A percentile compares a stretch with the other conserved stretches of the same genome.
phyloP scores from a whole-genome alignment of 129 eudicot genomes.

The Artemisia argyi region DNA sequence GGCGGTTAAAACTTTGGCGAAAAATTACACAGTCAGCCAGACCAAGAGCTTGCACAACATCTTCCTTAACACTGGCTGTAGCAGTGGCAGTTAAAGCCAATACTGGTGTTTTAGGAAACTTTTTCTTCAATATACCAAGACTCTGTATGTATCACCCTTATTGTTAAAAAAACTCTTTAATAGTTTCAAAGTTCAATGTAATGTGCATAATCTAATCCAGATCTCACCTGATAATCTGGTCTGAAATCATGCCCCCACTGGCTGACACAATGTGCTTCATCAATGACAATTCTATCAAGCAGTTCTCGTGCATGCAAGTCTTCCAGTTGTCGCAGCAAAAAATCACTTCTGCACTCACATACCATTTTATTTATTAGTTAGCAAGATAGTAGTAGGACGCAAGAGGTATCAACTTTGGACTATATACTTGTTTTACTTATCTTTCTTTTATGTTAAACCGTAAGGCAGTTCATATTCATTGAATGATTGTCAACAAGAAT shows the following conservation, averaged over 20 bases:
- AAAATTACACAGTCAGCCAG: constrained; percentile 85
- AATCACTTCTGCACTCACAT: constrained; percentile 77
- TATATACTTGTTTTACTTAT: neutral
- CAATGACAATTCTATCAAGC: constrained; percentile 89
- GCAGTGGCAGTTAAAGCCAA: constrained; percentile 99
- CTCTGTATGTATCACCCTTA: constrained; percentile 48
- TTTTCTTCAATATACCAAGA: constrained; percentile 97
- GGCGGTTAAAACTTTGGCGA: constrained; percentile 95
- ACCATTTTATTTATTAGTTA: constrained; percentile 23
- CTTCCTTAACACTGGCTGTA: constrained; percentile 92
- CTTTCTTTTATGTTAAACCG: constrained; percentile 19
- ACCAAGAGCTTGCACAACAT: constrained; percentile 99
- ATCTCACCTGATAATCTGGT: constrained; percentile 94
- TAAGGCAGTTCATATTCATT: constrained; percentile 3
- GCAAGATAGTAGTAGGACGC: constrained; percentile 9
- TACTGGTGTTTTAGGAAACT: constrained; percentile 87
- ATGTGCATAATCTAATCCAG: constrained; percentile 1
- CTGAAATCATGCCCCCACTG: constrained; percentile 99
- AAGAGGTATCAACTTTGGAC: too few species aligned
- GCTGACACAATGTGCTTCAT: constrained; percentile 99
- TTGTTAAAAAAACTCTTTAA: constrained; percentile 12
- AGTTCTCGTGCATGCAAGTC: constrained; percentile 65
- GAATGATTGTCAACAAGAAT: constrained; percentile 6
- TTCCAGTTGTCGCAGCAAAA: constrained; percentile 78
- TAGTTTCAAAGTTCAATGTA: neutral